Base-by-base conservation (phyloP, 306 rosid species). In the Hippophae tibetana region DNA sequence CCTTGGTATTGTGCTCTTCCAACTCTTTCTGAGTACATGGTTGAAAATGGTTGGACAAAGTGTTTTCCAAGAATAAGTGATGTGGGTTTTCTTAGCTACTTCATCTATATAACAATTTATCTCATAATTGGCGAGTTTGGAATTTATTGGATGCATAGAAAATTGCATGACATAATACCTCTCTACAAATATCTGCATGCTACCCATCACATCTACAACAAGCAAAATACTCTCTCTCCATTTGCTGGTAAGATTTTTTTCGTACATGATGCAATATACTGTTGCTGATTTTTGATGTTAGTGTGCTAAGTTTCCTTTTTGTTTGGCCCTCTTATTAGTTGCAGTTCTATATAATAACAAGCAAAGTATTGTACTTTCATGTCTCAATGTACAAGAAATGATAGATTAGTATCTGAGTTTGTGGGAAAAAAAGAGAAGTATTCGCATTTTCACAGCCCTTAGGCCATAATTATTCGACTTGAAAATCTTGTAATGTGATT, bases 101-200 rank as follows among this genome's bases (percentile, higher is more conserved):
- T 81, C 62, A 47, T 62, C 25, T 81, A 83, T 68, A 13, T 85
- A 69, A 72, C 77, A 13, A 73, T 74, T 66, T 85, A 87, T 80
- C 71, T 87, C 44, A 51, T 81, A 49, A 6, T 87, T 38, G 87
- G 85, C 64, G 98, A 87, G 96, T 92, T 87, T 57, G 87, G 82
- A 49, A 82, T 92, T 51, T 92, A 92, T 80, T 92, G 98, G 98
- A 68, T 83, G 89, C 98, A 92, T 58, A 76, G 93, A 60, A 89
- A 77, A 78, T 72, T 92, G 76, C 98, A 92, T 12, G 98, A 92
- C 71, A 85, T 92, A 69, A 92, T 81, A 71, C 96, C 98, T 52
- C 89, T 92, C 27, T 92, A 92, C 74, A 92, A 85, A 56, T 67
- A 83, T 79, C 96, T 92, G 54, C 98, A 92, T 58, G 86, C 92